Evolutionary conservation across 1,284 basidiomycete genomes (phyloP).

Genomic region (Tremellales sp.): DNA sequence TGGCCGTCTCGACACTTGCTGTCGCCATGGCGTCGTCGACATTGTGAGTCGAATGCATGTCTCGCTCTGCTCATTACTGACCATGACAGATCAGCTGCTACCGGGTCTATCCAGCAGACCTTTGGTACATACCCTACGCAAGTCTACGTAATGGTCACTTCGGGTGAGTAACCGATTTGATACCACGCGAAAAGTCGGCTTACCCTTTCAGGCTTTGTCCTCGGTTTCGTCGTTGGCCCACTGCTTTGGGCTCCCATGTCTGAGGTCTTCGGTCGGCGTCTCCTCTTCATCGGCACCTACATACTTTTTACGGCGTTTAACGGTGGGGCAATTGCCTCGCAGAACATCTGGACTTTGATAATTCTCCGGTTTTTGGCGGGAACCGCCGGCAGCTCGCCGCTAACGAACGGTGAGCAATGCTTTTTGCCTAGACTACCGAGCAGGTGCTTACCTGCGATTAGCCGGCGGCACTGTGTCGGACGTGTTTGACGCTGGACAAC

Average conservation of each 20-base stretch:
- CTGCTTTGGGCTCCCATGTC: slow-evolving; percentile 32
- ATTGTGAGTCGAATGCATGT: slow-evolving; percentile 10
- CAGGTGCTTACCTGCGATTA: too few relatives aligned
- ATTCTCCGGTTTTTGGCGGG: slow-evolving; percentile 51
- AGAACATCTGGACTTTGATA: slow-evolving; percentile 48
- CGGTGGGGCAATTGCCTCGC: slow-evolving; percentile 44
- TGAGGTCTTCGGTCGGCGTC: slow-evolving; percentile 39
- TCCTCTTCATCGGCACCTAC: slow-evolving; percentile 47
- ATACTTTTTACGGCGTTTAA: slow-evolving; percentile 49
- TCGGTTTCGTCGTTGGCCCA: slow-evolving; percentile 9
- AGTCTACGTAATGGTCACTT: slow-evolving; percentile 24
- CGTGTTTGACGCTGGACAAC: slow-evolving; percentile 44
- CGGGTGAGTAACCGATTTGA: background rate
- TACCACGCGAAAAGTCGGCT: background rate
- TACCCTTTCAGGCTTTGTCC: slow-evolving; percentile 14
- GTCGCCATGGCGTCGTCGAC: slow-evolving; percentile 24
- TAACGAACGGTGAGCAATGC: too few relatives aligned
- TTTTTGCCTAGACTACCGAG: too few relatives aligned
- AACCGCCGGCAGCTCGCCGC: slow-evolving; percentile 43
- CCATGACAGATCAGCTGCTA: slow-evolving; percentile 20
- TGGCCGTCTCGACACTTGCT: slow-evolving; percentile 21
- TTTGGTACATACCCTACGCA: slow-evolving; percentile 17
- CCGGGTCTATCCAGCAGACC: slow-evolving; percentile 10
- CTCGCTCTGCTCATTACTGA: background rate
- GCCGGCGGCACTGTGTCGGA: slow-evolving; percentile 50